phyloP scores from a whole-genome alignment of 139 green algal species.

The Chlorella sp. region DNA sequence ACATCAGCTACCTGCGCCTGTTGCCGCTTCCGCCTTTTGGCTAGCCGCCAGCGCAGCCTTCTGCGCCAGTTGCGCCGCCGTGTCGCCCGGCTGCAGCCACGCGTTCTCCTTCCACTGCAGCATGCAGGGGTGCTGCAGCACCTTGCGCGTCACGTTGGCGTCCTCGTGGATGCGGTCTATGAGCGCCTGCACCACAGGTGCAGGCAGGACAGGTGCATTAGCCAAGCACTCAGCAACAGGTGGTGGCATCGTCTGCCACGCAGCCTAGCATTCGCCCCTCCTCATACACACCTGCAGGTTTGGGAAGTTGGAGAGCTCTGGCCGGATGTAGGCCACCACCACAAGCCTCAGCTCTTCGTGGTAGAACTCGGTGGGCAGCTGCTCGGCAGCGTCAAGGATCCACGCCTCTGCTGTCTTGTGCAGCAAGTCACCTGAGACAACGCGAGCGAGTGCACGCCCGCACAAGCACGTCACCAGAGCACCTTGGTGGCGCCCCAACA shows the following conservation, averaged over 20 bases:
- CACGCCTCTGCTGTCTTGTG: constrained; percentile 69
- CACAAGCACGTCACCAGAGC: too few species aligned
- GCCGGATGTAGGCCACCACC: constrained; percentile 82
- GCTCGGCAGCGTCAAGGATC: constrained; percentile 70
- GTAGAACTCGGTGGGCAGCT: constrained; percentile 69
- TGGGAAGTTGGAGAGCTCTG: too few species aligned
- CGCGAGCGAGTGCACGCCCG: too few species aligned
- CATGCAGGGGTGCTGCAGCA: constrained; percentile 41
- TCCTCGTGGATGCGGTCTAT: constrained; percentile 74
- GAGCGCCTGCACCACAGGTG: constrained; percentile 70
- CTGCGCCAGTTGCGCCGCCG: not conserved
- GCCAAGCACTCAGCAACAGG: not conserved
- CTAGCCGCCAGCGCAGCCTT: not conserved
- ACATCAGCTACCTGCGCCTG: not conserved
- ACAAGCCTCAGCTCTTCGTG: constrained; percentile 58
- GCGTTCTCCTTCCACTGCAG: constrained; percentile 20
- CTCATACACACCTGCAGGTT: too few species aligned
- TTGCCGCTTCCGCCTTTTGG: not conserved
- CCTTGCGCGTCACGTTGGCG: constrained; percentile 40
- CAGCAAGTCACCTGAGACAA: constrained; percentile 63
- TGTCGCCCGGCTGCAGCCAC: constrained; percentile 35
- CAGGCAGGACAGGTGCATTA: constrained; percentile 8
- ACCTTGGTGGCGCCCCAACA: too few species aligned
- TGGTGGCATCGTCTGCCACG: too few species aligned
- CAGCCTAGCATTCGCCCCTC: too few species aligned